Percentiles rank a stretch among this genome's conserved stretches.
Evolutionary conservation across 2,329 filamentous ascomycete species (phyloP).

Genomic region (Verticillium tricorpus): DNA sequence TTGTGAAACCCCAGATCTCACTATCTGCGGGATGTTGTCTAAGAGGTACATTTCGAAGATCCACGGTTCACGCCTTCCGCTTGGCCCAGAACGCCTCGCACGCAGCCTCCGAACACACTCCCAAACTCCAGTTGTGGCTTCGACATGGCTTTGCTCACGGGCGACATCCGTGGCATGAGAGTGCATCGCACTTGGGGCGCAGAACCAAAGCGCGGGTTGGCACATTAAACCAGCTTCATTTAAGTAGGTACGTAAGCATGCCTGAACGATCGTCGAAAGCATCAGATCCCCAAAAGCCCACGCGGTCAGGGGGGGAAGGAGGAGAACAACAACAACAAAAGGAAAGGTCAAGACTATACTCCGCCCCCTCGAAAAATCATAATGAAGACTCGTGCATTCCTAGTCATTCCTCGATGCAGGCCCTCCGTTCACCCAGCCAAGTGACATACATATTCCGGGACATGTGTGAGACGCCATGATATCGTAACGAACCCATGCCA

Average conservation of each 20-base stretch:
- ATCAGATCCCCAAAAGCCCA: slow-evolving; percentile 11
- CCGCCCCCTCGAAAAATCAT: slow-evolving; percentile 19
- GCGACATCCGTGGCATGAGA: background rate
- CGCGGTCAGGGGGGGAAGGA: slow-evolving; percentile 10
- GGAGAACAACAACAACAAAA: slow-evolving; percentile 8
- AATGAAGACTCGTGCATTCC: slow-evolving; percentile 15
- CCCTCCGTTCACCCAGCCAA: slow-evolving; percentile 12
- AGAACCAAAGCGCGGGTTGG: background rate
- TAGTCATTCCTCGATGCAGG: slow-evolving; percentile 14
- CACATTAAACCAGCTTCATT: slow-evolving; percentile 14
- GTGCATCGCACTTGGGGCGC: background rate
- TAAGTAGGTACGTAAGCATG: slow-evolving; percentile 15
- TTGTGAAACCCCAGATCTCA: background rate
- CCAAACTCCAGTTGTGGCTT: background rate
- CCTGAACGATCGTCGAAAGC: slow-evolving; percentile 14
- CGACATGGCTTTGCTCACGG: background rate
- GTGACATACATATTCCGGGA: slow-evolving; percentile 20
- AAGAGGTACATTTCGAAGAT: background rate
- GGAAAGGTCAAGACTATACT: slow-evolving; percentile 18
- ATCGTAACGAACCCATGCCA: slow-evolving; percentile 17
- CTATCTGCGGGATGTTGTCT: background rate
- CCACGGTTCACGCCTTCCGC: background rate
- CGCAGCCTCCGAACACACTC: background rate
- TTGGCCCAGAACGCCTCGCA: background rate
- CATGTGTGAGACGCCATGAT: slow-evolving; percentile 25